Conservation (phyloP, 192 early-diverging fungal genomes). For the Podochytrium sp. region DNA sequence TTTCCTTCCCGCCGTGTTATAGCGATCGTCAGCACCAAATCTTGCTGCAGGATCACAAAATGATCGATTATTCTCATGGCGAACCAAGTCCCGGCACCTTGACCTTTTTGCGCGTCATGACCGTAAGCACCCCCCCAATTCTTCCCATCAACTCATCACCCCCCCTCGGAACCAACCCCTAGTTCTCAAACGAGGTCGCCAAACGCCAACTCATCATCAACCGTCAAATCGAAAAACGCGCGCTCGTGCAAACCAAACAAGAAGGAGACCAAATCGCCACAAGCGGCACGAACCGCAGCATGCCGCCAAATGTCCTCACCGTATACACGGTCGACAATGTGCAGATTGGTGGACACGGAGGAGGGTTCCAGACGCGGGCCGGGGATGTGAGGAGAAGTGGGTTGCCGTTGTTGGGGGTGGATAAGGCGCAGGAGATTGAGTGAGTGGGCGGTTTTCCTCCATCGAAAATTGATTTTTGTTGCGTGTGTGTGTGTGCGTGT, state of each 20-base stretch:
- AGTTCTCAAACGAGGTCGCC: slow-evolving; percentile 35
- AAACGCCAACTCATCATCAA: slow-evolving; percentile 40
- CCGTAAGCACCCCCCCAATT: not conserved
- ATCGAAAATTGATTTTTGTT: not conserved
- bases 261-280: slow-evolving; percentile 45
- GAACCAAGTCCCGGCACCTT: slow-evolving; percentile 16
- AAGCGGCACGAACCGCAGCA: slow-evolving; percentile 5
- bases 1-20: not conserved
- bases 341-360: slow-evolving; percentile 41
- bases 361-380: slow-evolving; percentile 38
- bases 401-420: slow-evolving; percentile 34
- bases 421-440: slow-evolving; percentile 30
- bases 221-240: slow-evolving; percentile 42
- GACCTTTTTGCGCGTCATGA: slow-evolving; percentile 18
- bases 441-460: not conserved
- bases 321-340: slow-evolving; percentile 48
- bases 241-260: slow-evolving; percentile 41
- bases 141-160: not conserved
- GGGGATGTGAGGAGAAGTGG: slow-evolving; percentile 22
- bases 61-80: not conserved
- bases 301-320: slow-evolving; percentile 38
- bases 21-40: slow-evolving; percentile 1
- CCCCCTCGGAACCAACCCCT: not conserved
- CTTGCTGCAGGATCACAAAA: slow-evolving; percentile 13
- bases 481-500: too few species aligned